Conservation (phyloP, 768 basidiomycete genomes). For the Boletus rubescentipes region DNA sequence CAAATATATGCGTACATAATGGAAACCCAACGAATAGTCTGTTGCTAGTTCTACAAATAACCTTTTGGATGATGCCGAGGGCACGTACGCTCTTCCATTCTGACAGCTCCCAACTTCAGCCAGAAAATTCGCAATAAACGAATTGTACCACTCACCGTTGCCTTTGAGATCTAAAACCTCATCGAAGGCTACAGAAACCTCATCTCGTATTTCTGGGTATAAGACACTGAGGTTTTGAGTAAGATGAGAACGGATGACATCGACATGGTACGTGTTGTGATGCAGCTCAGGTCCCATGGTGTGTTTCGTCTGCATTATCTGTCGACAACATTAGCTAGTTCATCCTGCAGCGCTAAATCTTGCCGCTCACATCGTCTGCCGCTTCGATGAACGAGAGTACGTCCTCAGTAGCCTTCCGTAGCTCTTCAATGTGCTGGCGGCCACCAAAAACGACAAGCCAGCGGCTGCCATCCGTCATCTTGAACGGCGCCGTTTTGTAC, state of each 20-base stretch:
- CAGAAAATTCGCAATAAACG: too few relatives aligned
- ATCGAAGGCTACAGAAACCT: slow-evolving; percentile 41
- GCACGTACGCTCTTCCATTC: slow-evolving; percentile 40
- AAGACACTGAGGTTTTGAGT: slow-evolving; percentile 33
- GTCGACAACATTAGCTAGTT: background rate
- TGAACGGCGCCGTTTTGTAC: slow-evolving; percentile 30
- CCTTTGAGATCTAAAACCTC: slow-evolving; percentile 32
- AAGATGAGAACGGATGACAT: slow-evolving; percentile 30
- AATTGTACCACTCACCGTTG: slow-evolving; percentile 10
- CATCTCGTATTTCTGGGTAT: slow-evolving; percentile 27
- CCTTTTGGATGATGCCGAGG: slow-evolving; percentile 20
- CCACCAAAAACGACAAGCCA: too few relatives aligned
- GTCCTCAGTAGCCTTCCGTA: slow-evolving; percentile 37
- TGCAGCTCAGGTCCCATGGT: slow-evolving; percentile 37
- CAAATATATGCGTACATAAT: too few relatives aligned
- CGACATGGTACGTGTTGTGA: slow-evolving; percentile 32
- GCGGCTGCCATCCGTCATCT: too few relatives aligned
- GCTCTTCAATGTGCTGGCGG: too few relatives aligned
- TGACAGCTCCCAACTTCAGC: slow-evolving; percentile 9
- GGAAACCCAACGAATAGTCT: slow-evolving; percentile 50
- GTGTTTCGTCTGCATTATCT: slow-evolving; percentile 41
- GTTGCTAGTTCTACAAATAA: slow-evolving; percentile 29
- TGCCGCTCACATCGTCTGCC: slow-evolving; percentile 29
- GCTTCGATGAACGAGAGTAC: slow-evolving; percentile 38
- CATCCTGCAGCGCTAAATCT: background rate